These are phyloP conservation scores for Mycena amicta DNA, from an alignment of 768 basidiomycete genomes.

Conservation along the genomic window DNA sequence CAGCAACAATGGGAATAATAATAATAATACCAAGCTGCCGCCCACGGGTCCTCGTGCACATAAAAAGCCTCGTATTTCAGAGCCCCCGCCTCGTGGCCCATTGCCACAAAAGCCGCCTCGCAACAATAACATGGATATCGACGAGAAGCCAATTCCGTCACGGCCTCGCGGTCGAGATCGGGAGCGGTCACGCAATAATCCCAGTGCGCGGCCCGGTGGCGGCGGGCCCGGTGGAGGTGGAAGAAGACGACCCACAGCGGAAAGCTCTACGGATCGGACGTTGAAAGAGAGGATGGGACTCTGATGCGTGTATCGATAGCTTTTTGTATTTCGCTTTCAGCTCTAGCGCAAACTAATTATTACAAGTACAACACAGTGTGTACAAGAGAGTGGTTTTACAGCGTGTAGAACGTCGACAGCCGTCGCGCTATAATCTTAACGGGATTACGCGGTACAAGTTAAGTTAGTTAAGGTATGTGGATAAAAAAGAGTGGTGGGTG, in stretches of 20 bases:
- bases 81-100: constrained; percentile 40
- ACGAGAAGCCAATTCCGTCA: constrained; percentile 51
- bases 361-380: not conserved
- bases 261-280: constrained; percentile 64
- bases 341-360: not conserved
- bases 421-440: constrained; percentile 1
- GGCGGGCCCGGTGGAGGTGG: constrained; percentile 39
- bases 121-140: constrained; percentile 50
- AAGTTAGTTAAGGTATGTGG: too few relatives aligned
- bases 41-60: constrained; percentile 82
- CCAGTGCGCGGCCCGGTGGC: constrained; percentile 34
- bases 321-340: constrained; percentile 9
- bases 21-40: constrained; percentile 48
- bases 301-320: constrained; percentile 35
- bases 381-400: too few relatives aligned
- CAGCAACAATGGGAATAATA: constrained; percentile 38
- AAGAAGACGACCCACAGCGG: constrained; percentile 29
- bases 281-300: constrained; percentile 85
- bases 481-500: not conserved
- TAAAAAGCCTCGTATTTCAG: constrained; percentile 78
- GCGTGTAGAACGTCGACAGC: too few relatives aligned
- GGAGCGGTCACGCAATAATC: constrained; percentile 34
- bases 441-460: not conserved
- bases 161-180: constrained; percentile 35
- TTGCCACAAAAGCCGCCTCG: constrained; percentile 27